phyloP scores from a whole-genome alignment of 768 basidiomycete genomes.

The Leccinum boreale region DNA sequence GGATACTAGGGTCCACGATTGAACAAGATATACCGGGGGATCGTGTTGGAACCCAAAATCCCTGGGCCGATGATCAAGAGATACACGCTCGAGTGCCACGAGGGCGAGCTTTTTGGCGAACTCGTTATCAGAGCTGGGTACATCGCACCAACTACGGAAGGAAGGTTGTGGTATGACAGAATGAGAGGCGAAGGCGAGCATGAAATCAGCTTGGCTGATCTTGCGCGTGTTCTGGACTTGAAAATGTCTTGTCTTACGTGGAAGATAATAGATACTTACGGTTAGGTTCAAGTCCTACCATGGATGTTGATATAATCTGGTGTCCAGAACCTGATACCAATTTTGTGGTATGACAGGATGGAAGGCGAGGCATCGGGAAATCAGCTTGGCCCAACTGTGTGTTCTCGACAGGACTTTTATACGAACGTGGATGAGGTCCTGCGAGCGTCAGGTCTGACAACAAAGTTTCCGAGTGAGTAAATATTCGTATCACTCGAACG shows the following conservation, averaged over 20 bases:
- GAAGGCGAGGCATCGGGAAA: conserved; percentile 64
- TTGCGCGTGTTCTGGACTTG: not conserved
- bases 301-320: too few species aligned
- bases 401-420: too few species aligned
- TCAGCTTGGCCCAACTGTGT: conserved; percentile 6
- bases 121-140: conserved; percentile 91
- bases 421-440: too few species aligned
- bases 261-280: not conserved
- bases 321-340: too few species aligned
- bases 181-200: conserved; percentile 75
- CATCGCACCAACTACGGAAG: conserved; percentile 80
- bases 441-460: conserved; percentile 59
- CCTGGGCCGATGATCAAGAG: conserved; percentile 90
- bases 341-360: conserved; percentile 78
- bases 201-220: conserved; percentile 24
- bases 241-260: not conserved
- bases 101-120: conserved; percentile 93
- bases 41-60: conserved; percentile 88
- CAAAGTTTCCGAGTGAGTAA: not conserved
- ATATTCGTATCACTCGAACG: not conserved
- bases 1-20: conserved; percentile 92
- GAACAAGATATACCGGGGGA: conserved; percentile 94
- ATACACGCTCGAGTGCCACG: conserved; percentile 81
- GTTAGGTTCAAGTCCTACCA: too few species aligned
- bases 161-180: conserved; percentile 82